Conservation (phyloP, 495 filamentous ascomycete genomes). For the Talaromyces adpressus region DNA sequence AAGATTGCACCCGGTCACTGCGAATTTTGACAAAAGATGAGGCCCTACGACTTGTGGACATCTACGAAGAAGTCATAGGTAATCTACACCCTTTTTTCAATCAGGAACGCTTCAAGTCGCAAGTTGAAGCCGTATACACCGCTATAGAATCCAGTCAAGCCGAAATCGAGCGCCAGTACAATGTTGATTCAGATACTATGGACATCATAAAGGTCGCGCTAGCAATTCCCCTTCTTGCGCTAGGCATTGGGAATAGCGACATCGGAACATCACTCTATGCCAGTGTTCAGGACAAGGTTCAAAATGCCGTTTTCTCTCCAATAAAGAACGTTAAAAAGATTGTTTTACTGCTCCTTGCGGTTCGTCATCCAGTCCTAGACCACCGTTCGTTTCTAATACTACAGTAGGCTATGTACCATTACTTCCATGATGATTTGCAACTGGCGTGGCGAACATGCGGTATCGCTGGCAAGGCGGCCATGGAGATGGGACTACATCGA, state of each 20-base stretch:
- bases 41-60: background rate
- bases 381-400: background rate
- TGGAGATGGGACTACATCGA: conserved; percentile 78
- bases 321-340: background rate
- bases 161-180: background rate
- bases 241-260: background rate
- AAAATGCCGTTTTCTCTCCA: background rate
- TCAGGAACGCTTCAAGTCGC: background rate
- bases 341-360: background rate
- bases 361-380: background rate
- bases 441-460: conserved; percentile 78
- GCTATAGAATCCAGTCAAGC: background rate
- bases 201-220: background rate
- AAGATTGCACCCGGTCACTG: background rate
- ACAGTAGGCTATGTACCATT: background rate
- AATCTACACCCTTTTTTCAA: background rate
- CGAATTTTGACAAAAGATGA: background rate
- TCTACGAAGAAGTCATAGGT: background rate
- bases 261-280: background rate
- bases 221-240: background rate
- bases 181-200: background rate
- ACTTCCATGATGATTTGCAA: background rate
- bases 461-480: conserved; percentile 64
- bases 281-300: background rate
- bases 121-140: background rate